Conservation (phyloP, 2,329 filamentous ascomycete genomes). For the Diaporthe ilicicola region DNA sequence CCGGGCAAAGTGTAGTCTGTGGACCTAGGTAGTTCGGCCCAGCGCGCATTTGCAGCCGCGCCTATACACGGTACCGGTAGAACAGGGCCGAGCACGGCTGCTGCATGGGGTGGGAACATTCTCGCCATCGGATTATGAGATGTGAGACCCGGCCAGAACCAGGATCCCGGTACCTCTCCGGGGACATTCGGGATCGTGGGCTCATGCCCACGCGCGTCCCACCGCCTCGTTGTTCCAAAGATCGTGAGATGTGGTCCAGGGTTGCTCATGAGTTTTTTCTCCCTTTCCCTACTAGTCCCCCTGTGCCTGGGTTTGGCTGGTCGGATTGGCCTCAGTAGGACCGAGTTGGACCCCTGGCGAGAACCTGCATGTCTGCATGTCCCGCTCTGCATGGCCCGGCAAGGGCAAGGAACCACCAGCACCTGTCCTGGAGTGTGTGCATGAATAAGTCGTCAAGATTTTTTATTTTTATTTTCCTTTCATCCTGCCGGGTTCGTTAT, state of each 20-base stretch:
- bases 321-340: not conserved
- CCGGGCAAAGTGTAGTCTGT: not conserved
- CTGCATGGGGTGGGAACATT: not conserved
- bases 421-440: not conserved
- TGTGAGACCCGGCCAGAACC: not conserved
- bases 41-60: not conserved
- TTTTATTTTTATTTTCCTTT: not conserved
- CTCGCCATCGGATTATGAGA: not conserved
- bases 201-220: slow-evolving; percentile 3
- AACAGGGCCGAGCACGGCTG: not conserved
- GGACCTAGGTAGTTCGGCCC: no score
- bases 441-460: slow-evolving; percentile 3
- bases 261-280: not conserved
- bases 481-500: not conserved
- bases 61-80: no score
- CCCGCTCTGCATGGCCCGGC: not conserved
- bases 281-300: not conserved
- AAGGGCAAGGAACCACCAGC: not conserved
- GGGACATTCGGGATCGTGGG: slow-evolving; percentile 23
- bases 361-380: slow-evolving; percentile 20
- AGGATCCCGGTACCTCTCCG: slow-evolving; percentile 16
- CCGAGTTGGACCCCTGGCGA: slow-evolving; percentile 14
- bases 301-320: not conserved
- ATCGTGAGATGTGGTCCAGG: slow-evolving; percentile 22
- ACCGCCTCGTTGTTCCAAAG: slow-evolving; percentile 1